These are phyloP conservation scores for Saitozyma podzolica DNA, from an alignment of 768 basidiomycete genomes.

Conservation along the genomic window DNA sequence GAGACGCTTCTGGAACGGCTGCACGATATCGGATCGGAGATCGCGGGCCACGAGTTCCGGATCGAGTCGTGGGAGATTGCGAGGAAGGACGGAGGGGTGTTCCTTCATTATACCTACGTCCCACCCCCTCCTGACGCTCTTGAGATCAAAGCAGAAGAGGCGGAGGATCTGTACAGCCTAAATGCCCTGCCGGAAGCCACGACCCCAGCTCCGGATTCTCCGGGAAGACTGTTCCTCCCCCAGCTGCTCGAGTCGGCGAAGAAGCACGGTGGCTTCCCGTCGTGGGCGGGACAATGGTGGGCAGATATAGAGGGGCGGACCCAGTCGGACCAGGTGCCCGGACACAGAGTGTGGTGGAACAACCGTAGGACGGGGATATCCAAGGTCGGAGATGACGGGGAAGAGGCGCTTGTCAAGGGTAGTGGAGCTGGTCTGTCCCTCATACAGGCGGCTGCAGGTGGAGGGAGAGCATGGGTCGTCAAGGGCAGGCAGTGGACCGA, in stretches of 20 bases:
- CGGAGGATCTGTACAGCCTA: constrained; percentile 12
- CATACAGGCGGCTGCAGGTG: constrained; percentile 32
- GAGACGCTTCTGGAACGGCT: constrained; percentile 45
- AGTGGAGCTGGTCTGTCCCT: constrained; percentile 33
- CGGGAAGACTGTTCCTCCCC: constrained; percentile 41
- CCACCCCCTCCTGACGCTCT: constrained; percentile 21
- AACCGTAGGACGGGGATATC: not conserved
- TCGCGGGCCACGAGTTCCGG: constrained; percentile 33
- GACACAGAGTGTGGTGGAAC: constrained; percentile 35
- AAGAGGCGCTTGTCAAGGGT: constrained; percentile 25
- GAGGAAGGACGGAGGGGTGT: constrained; percentile 47
- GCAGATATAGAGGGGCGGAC: constrained; percentile 8
- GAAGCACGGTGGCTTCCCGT: constrained; percentile 46
- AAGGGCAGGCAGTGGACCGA: constrained; percentile 52
- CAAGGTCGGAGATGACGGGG: constrained; percentile 17
- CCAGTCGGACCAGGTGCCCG: constrained; percentile 16
- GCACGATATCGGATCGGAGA: constrained; percentile 42
- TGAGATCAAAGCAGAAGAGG: not conserved
- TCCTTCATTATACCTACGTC: constrained; percentile 49
- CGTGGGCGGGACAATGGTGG: constrained; percentile 50
- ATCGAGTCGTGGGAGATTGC: constrained; percentile 48
- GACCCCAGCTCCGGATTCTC: constrained; percentile 15
- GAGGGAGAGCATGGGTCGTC: constrained; percentile 49
- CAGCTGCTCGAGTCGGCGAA: constrained; percentile 36
- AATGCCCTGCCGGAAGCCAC: constrained; percentile 21